Evolutionary conservation across 2,329 filamentous ascomycete genomes (phyloP), one percentile per base, ranked within the genome.

Genomic region (Aspergillus candidus): DNA sequence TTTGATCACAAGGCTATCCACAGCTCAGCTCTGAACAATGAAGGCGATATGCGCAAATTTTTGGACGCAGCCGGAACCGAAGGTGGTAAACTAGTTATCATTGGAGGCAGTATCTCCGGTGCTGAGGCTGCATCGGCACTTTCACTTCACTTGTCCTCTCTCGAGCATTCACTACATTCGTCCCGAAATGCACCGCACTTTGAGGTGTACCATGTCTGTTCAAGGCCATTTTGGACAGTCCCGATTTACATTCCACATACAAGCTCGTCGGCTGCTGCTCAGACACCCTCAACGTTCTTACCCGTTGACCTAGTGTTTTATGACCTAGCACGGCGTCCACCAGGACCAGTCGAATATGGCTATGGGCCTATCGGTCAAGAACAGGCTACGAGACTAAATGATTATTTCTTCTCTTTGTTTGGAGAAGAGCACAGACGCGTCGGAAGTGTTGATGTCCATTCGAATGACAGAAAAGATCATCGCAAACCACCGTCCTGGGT

Each of bases 81-180:
- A 0, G 72, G 72, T 1, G 77, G 78, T 13, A 86, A 82, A 56
- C 80, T 93, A 12, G 72, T 88, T 1, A 72, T 94, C 0, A 78
- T 89, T 1, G 88, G 88, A 1, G 87, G 86, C 0, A 86, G 89
- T 55, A 89, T 93, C 76, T 91, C 86, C 2, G 87, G 86, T 0
- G 78, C 86, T 4, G 88, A 94, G 68, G 83, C 84, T 38, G 83
- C 86, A 0, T 82, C 80, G 8, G 81, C 82, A 2, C 78, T 90
- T 39, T 86, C 85, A 10, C 73, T 80, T 4, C 80, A 89, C 49
- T 63, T 91, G 1, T 90, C 86, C 0, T 80, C 80, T 5, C 75
- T 76, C 3, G 63, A 66, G 11, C 71, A 84, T 59, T 13, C 38
- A 0, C 37, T 35, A 2, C 36, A 32, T 8, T 12, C 32, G 7